Base-by-base conservation (phyloP, 176 grass and related monocot species). In the Musa acuminata region DNA sequence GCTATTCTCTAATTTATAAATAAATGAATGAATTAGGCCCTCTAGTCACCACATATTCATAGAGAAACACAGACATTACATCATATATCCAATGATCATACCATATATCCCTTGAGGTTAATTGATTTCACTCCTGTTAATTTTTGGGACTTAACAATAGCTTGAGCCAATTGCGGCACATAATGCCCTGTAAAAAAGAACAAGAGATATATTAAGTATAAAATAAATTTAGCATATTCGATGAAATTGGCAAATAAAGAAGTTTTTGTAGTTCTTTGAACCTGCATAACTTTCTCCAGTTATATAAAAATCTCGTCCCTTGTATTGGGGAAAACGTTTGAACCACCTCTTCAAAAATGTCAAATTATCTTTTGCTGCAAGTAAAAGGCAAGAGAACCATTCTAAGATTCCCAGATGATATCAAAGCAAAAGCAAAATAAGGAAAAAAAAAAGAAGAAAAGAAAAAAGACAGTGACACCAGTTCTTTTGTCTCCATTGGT, bases 91-190 rank as follows among this genome's bases (percentile, higher is more conserved):
- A 43, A 78, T 80, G 83, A 27, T 4, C 72, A 83, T 91, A 99
- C 95, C 90, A 99, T 99, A 65, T 86, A 99, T 55, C 95, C 90
- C 80, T 94, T 94, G 1, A 99, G 82, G 90, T 99, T 99, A 75
- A 99, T 89, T 76, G 90, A 78, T 70, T 76, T 93, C 63, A 85
- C 87, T 76, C 82, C 88, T 60, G 86, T 87, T 19, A 73, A 76
- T 69, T 89, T 89, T 55, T 91, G 86, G 67, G 89, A 87, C 75
- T 74, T 84, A 73, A 89, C 87, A 80, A 99, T 99, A 58, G 84
- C 88, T 89, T 99, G 90, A 87, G 95, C 90, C 78, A 99, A 83
- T 53, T 99, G 90, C 57, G 90, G 95, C 75, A 94, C 95, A 52
- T 99, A 94, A 83, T 99, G 95, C 21, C 95, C 95, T 99, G 84